A percentile compares a stretch with the other conserved stretches of the same genome.
Evolutionary conservation across 2,329 filamentous ascomycete genomes (phyloP).

Genomic region (Curvularia lunata): DNA sequence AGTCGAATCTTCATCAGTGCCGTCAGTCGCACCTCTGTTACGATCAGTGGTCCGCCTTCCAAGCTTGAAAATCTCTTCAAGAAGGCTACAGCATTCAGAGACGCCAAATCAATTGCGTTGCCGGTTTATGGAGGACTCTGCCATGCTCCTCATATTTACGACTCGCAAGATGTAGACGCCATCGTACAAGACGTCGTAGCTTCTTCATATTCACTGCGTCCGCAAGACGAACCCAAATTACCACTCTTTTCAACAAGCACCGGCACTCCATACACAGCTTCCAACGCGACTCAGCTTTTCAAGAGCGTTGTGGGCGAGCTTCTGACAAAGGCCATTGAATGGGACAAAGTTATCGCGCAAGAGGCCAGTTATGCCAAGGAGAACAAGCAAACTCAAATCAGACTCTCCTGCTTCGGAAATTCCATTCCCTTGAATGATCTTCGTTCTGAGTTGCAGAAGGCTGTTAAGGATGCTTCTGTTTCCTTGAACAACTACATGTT

Average conservation of each 20-base stretch:
- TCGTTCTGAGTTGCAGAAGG: conserved; percentile 1
- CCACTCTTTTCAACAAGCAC: conserved; percentile 60
- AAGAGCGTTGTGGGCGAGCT: conserved; percentile 23
- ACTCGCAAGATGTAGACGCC: conserved; percentile 31
- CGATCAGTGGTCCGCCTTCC: conserved; percentile 42
- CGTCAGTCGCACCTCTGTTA: conserved; percentile 34
- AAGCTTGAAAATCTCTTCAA: conserved; percentile 33
- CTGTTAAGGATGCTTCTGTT: not conserved
- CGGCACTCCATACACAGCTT: conserved; percentile 39
- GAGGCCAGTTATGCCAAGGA: conserved; percentile 16
- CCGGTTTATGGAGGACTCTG: conserved; percentile 38
- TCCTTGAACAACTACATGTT: conserved; percentile 9
- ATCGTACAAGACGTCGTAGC: conserved; percentile 32
- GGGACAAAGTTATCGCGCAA: conserved; percentile 25
- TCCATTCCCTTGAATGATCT: conserved; percentile 32
- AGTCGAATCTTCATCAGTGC: conserved; percentile 39
- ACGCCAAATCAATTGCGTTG: conserved; percentile 27
- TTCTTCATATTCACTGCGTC: conserved; percentile 35
- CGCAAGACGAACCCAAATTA: conserved; percentile 44
- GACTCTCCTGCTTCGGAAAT: conserved; percentile 24
- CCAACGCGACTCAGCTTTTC: conserved; percentile 26
- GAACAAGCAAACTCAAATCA: not conserved
- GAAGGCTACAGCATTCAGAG: conserved; percentile 30
- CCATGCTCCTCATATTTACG: conserved; percentile 40
- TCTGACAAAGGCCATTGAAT: conserved; percentile 24